A percentile compares a stretch with the other conserved stretches of the same genome.
These are phyloP conservation scores for Hypoxylon fragiforme DNA, from an alignment of 495 filamentous ascomycete species.

Conservation along the genomic window DNA sequence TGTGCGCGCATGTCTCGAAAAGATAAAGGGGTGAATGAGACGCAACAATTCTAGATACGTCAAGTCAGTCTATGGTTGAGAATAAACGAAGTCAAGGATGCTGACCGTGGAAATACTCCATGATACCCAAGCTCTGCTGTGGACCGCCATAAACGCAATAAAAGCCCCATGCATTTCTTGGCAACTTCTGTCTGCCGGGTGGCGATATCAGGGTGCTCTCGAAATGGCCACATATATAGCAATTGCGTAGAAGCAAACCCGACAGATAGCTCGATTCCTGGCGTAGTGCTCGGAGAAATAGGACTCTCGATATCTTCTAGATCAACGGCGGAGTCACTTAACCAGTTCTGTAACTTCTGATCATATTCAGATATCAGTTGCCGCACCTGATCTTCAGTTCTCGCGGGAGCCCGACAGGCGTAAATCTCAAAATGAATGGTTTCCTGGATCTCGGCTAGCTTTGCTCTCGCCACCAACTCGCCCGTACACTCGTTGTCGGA, in stretches of 20 bases:
- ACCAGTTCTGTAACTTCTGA: slow-evolving; percentile 7
- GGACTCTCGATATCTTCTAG: not conserved
- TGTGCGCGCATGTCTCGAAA: slow-evolving; percentile 4
- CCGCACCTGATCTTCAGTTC: slow-evolving; percentile 11
- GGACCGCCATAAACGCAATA: slow-evolving; percentile 10
- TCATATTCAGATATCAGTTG: slow-evolving; percentile 1
- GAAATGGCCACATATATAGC: slow-evolving; percentile 15
- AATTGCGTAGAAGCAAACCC: slow-evolving; percentile 13
- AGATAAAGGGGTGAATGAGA: slow-evolving; percentile 25
- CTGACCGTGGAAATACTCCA: slow-evolving; percentile 20
- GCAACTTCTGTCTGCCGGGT: not conserved
- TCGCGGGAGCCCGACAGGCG: slow-evolving; percentile 6
- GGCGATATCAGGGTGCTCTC: slow-evolving; percentile 3
- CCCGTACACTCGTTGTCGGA: not conserved
- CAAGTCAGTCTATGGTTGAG: not conserved
- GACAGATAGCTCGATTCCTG: slow-evolving; percentile 3
- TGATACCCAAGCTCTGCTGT: not conserved
- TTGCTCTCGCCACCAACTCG: slow-evolving; percentile 6
- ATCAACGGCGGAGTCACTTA: not conserved
- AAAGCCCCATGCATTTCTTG: slow-evolving; percentile 12
- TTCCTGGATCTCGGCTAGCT: slow-evolving; percentile 21
- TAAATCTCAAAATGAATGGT: slow-evolving; percentile 17
- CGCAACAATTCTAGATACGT: slow-evolving; percentile 7
- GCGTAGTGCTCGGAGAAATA: not conserved
- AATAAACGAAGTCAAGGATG: not conserved